Evolutionary conservation across 768 basidiomycete species (phyloP), one percentile per base, ranked within the genome.

Genomic region (Podaxis sp.): DNA sequence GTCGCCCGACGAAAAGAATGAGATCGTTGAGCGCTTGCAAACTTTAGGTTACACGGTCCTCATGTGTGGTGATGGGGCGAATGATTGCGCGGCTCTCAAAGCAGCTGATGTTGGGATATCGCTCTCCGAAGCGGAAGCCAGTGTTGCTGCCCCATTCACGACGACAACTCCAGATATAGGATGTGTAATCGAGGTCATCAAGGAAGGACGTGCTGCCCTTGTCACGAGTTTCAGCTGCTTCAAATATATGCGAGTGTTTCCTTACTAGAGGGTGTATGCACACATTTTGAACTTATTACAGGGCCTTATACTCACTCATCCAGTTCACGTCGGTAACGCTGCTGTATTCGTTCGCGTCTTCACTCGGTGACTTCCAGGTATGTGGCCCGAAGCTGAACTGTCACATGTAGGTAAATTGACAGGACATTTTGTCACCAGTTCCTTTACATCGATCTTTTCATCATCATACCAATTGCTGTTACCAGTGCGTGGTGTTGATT

Each of bases 1-100:
- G 97, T 99, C 97, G 8, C 97, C 97, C 0, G 97, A 99, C 71
- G 97, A 99, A 80, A 99, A 99, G 77, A 96, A 98, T 67, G 97
- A 99, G 73, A 87, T 99, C 17, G 93, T 99, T 17, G 96, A 99
- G 74, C 86, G 96, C 1, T 80, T 99, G 11, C 97, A 99, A 69
- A 80, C 84, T 2, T 83, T 99, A 24, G 97, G 96, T 10, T 99
- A 99, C 72, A 96, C 91, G 0, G 97, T 99, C 13, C 83, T 96
- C 10, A 99, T 99, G 90, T 99, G 97, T 68, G 97, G 97, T 37
- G 97, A 99, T 70, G 97, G 97, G 46, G 97, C 97, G 2, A 99
- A 99, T 71, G 97, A 99, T 71, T 99, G 97, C 71, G 95, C 96
- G 26, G 97, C 97, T 10, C 82, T 99, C 67, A 99, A 99, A 75